phyloP scores from a whole-genome alignment of 495 filamentous ascomycete genomes.

The Penicillium malachiteum region DNA sequence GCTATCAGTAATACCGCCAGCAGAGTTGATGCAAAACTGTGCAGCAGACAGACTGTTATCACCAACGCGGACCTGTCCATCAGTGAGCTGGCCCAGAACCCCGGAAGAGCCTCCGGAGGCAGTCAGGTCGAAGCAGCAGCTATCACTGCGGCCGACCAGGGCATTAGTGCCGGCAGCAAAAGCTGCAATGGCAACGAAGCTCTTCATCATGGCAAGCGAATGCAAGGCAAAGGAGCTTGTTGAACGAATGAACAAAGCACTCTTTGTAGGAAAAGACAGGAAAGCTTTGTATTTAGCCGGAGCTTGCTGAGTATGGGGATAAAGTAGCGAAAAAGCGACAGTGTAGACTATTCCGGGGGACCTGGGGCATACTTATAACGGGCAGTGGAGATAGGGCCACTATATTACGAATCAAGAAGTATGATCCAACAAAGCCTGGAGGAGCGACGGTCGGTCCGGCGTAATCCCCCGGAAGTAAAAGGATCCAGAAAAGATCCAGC shows the following conservation, averaged over 20 bases:
- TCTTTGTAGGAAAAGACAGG: constrained; percentile 1
- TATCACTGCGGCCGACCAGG: constrained; percentile 36
- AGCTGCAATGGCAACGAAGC: constrained; percentile 33
- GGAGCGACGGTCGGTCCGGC: constrained; percentile 7
- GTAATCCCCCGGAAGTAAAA: constrained; percentile 11
- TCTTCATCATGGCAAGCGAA: constrained; percentile 30
- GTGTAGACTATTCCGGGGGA: background rate
- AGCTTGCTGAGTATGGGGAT: background rate
- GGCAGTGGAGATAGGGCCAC: constrained; percentile 4
- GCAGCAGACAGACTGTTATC: constrained; percentile 36
- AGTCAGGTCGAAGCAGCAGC: constrained; percentile 53
- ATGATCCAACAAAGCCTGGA: background rate
- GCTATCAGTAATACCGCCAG: constrained; percentile 51
- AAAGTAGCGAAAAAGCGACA: background rate
- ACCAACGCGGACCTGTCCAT: constrained; percentile 56
- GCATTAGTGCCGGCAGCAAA: constrained; percentile 42
- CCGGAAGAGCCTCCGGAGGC: constrained; percentile 48
- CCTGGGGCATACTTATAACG: constrained; percentile 19
- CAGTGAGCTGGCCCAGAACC: constrained; percentile 49
- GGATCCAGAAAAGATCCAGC: background rate
- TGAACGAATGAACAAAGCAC: constrained; percentile 13
- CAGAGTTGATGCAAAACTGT: constrained; percentile 46
- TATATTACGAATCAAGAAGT: constrained; percentile 15
- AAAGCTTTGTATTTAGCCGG: background rate
- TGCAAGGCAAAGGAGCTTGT: background rate